Evolutionary conservation across 495 filamentous ascomycete species (phyloP).

Genomic region (Emericellopsis terricola): DNA sequence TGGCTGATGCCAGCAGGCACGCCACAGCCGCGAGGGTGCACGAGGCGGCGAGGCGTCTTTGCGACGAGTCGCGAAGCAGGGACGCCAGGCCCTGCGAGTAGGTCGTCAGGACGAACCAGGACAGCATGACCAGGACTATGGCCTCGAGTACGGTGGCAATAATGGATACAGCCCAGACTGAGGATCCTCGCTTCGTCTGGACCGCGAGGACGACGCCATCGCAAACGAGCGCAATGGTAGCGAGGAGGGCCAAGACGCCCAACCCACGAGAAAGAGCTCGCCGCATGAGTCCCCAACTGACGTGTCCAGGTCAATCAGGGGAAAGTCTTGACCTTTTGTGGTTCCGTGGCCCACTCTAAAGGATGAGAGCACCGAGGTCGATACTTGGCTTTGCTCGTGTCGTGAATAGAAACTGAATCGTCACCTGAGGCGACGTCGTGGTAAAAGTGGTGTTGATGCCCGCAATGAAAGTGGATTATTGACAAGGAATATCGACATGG

Average conservation of each 20-base stretch:
- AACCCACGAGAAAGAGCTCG: conserved; percentile 14
- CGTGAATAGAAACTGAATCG: no score
- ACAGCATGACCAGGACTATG: conserved; percentile 13
- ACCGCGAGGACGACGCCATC: conserved; percentile 21
- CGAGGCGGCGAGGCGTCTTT: conserved; percentile 7
- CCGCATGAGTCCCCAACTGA: no score
- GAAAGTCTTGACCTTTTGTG: no score
- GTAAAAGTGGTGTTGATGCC: no score
- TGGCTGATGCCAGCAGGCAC: conserved; percentile 18
- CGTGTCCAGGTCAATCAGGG: no score
- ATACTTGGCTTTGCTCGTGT: no score
- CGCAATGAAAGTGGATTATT: no score
- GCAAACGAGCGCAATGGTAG: conserved; percentile 20
- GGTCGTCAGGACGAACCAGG: conserved; percentile 9
- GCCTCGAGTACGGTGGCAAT: conserved; percentile 17
- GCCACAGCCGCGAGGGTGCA: conserved; percentile 16
- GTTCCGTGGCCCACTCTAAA: no score
- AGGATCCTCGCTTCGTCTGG: conserved; percentile 8
- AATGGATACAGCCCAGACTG: conserved; percentile 15
- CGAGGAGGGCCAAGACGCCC: conserved; percentile 17
- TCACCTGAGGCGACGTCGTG: no score
- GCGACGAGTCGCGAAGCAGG: not conserved
- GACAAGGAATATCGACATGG: no score
- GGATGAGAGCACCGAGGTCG: no score
- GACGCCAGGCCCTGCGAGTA: conserved; percentile 1